phyloP scores from a whole-genome alignment of 1,139 yeast species.

The Nakaseomyces nivariensis region DNA sequence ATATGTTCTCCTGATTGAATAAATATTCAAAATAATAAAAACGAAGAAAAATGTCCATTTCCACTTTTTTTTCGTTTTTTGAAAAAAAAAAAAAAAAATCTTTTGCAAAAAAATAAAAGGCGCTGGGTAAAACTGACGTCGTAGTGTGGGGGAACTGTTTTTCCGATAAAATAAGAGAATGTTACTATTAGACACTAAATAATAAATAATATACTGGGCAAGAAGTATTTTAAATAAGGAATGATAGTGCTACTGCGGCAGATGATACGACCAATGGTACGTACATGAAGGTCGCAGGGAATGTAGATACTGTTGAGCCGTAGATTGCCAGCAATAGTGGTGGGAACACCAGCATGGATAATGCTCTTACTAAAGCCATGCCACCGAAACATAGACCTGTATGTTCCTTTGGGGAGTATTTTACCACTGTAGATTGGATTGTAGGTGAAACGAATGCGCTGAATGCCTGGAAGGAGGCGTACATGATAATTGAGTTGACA shows the following conservation, averaged over 20 bases:
- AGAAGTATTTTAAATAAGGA: neutral
- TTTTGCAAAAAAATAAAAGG: too few relatives aligned
- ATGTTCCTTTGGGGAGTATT: conserved; percentile 37
- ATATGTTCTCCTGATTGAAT: neutral
- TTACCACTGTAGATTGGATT: conserved; percentile 36
- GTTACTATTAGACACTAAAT: too few relatives aligned
- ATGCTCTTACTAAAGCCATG: conserved; percentile 37
- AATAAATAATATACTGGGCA: too few relatives aligned
- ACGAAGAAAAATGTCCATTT: neutral
- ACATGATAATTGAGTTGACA: conserved; percentile 6
- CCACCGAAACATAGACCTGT: conserved; percentile 47
- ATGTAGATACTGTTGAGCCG: conserved; percentile 29
- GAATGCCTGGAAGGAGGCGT: conserved; percentile 31
- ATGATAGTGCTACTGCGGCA: neutral
- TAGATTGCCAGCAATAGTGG: conserved; percentile 33
- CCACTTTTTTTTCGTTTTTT: too few relatives aligned
- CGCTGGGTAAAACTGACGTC: too few relatives aligned
- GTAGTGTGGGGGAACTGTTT: too few relatives aligned
- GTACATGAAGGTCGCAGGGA: conserved; percentile 26
- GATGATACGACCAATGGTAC: conserved; percentile 16
- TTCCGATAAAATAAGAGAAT: too few relatives aligned
- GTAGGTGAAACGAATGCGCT: conserved; percentile 37
- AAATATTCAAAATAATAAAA: neutral
- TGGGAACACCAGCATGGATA: conserved; percentile 34
- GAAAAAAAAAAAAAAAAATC: neutral